Percentiles rank a stretch among this genome's conserved stretches.
These are phyloP conservation scores for Beta lomatogona DNA, from an alignment of 179 eudicot species.

Conservation along the genomic window DNA sequence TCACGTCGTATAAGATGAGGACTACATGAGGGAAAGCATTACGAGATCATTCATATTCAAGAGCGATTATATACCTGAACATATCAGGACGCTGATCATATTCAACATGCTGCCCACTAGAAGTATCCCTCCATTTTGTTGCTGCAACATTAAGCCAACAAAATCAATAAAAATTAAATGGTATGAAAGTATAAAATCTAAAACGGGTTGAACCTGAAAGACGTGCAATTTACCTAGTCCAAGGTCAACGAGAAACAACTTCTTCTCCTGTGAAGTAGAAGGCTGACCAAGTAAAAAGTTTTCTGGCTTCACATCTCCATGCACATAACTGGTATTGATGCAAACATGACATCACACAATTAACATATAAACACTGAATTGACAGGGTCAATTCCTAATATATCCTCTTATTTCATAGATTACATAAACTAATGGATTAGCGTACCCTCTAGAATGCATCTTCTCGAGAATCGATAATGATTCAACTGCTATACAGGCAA, in stretches of 20 bases:
- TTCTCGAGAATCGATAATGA: conserved; percentile 82
- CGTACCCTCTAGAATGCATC: conserved; percentile 84
- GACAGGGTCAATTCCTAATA: background rate
- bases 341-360: conserved; percentile 13
- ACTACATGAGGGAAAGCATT: conserved; percentile 6
- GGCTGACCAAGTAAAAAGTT: conserved; percentile 91
- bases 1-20: background rate
- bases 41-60: background rate
- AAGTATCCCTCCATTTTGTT: conserved; percentile 82
- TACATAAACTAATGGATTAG: background rate
- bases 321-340: conserved; percentile 61
- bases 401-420: background rate
- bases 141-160: conserved; percentile 44
- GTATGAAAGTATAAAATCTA: background rate
- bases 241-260: conserved; percentile 82
- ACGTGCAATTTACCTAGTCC: conserved; percentile 56
- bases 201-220: background rate
- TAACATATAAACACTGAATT: background rate
- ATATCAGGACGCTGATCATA: conserved; percentile 95
- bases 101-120: conserved; percentile 68
- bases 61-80: conserved; percentile 54
- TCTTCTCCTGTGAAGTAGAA: conserved; percentile 73
- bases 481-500: conserved; percentile 85
- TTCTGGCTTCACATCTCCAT: conserved; percentile 92
- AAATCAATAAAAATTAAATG: background rate